Evolutionary conservation across 2,329 filamentous ascomycete species (phyloP), one percentile per base, ranked within the genome.

Genomic region (Myrmaecium sp.): DNA sequence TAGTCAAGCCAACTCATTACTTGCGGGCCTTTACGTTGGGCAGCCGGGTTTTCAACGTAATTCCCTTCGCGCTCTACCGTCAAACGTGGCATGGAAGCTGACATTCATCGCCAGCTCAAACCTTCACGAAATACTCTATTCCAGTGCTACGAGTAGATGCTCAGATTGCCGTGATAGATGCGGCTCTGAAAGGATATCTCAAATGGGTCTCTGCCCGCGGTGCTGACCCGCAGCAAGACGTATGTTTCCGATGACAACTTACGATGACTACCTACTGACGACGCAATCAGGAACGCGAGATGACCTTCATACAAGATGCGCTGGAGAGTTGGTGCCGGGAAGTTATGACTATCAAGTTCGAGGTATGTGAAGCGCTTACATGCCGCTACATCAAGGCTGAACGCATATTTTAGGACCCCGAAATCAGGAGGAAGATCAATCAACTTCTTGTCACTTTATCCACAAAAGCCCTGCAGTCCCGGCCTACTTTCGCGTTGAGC

Each of bases 151-250:
- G 72, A 15, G 74, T 91, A 2, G 89, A 98, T 47, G 78, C 83
- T 0, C 78, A 93, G 37, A 86, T 86, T 39, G 82, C 81, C 1
- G 77, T 93, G 14, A 76, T 94, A 3, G 81, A 94, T 45, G 76
- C 83, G 14, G 77, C 81, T 1, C 57, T 95, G 16, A 93, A 84
- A 46, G 89, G 86, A 2, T 93, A 84, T 38, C 69, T 74, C 36
- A 84, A 81, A 46, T 93, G 82, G 80, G 64, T 75, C 26, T 51
- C 56, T 11, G 48, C 43, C 0, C 61, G 63, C 39, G 64, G 62
- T 14, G 54, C 55, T 31, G 55, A 63, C 23, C 60, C 62, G 2
- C 57, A 65, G 35, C 47, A 63, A 41, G 54, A 60, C 44, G 54
- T 55, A 39, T 32, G 51, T 36, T 17, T 5, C 13, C 10, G n/a